Conservation (phyloP, 2,329 filamentous ascomycete species). For the Elsinoe necatrix region DNA sequence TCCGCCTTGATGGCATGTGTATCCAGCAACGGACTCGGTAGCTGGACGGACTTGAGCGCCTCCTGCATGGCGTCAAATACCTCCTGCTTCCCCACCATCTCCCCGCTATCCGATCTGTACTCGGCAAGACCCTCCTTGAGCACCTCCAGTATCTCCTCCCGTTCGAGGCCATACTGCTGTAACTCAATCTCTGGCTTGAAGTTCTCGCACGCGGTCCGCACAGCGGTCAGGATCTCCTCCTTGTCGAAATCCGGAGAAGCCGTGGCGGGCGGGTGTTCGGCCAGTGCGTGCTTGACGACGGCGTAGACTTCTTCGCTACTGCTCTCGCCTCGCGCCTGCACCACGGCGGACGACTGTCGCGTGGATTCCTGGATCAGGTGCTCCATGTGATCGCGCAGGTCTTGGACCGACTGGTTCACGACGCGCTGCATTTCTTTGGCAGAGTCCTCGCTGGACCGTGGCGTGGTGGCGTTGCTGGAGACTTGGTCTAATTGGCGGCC, state of each 20-base stretch:
- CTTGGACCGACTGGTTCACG: constrained; percentile 68
- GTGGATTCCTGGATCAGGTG: constrained; percentile 67
- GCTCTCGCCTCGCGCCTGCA: constrained; percentile 22
- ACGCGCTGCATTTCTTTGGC: constrained; percentile 67
- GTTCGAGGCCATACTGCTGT: constrained; percentile 80
- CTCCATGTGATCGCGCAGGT: constrained; percentile 79
- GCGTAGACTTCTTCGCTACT: constrained; percentile 74
- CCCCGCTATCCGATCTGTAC: constrained; percentile 48
- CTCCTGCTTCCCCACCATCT: constrained; percentile 59
- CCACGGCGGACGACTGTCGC: constrained; percentile 32
- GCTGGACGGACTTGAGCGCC: constrained; percentile 70
- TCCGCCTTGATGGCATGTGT: constrained; percentile 69
- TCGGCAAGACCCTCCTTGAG: constrained; percentile 77
- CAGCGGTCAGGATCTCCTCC: constrained; percentile 78
- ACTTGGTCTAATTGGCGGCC: constrained; percentile 66
- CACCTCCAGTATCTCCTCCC: constrained; percentile 81
- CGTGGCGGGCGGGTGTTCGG: constrained; percentile 43
- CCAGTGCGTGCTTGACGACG: constrained; percentile 66
- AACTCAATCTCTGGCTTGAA: constrained; percentile 91
- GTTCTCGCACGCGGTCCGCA: constrained; percentile 84
- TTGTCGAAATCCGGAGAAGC: constrained; percentile 30
- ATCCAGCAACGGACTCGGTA: constrained; percentile 63
- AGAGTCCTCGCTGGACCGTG: constrained; percentile 28
- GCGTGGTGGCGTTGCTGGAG: constrained; percentile 39
- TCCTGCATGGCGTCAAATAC: constrained; percentile 80